phyloP scores from a whole-genome alignment of 1,284 basidiomycete species.

The Leccinum variabile region DNA sequence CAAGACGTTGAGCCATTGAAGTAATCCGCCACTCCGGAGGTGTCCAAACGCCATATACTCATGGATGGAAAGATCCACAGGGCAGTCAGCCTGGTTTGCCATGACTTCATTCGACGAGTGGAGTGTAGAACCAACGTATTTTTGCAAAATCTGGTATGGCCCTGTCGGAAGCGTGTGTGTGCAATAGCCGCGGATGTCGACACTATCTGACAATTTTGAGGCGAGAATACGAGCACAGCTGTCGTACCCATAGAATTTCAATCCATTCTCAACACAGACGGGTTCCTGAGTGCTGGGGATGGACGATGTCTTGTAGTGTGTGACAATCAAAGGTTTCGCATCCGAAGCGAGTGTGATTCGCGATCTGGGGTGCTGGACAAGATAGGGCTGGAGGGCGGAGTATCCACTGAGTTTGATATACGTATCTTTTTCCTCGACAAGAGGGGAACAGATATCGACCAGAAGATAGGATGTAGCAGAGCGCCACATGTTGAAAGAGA shows the following conservation, averaged over 20 bases:
- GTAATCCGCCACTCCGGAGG: slow-evolving; percentile 41
- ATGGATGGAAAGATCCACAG: slow-evolving; percentile 39
- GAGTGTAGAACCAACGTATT: slow-evolving; percentile 36
- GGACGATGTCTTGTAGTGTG: slow-evolving; percentile 36
- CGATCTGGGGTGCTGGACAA: slow-evolving; percentile 16
- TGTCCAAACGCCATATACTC: slow-evolving; percentile 45
- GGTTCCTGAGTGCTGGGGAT: slow-evolving; percentile 29
- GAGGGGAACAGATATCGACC: slow-evolving; percentile 31
- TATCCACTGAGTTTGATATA: slow-evolving; percentile 19
- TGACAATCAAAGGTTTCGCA: slow-evolving; percentile 39
- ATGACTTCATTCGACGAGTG: slow-evolving; percentile 46
- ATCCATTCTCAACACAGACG: slow-evolving; percentile 30
- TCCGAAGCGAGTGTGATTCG: slow-evolving; percentile 41
- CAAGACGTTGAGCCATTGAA: slow-evolving; percentile 53
- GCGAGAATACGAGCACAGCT: slow-evolving; percentile 13
- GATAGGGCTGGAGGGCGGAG: slow-evolving; percentile 8
- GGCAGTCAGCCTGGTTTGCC: slow-evolving; percentile 42
- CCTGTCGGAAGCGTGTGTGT: slow-evolving; percentile 33
- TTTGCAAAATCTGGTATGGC: slow-evolving; percentile 40
- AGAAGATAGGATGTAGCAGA: slow-evolving; percentile 41
- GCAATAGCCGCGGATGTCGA: slow-evolving; percentile 28
- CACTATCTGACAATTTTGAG: slow-evolving; percentile 7
- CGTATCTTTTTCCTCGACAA: not conserved
- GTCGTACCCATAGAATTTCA: slow-evolving; percentile 28
- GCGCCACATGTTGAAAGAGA: slow-evolving; percentile 46